A percentile compares a stretch with the other conserved stretches of the same genome.
phyloP scores from a whole-genome alignment of 208 protist species.

The Crithidia acanthocephali region DNA sequence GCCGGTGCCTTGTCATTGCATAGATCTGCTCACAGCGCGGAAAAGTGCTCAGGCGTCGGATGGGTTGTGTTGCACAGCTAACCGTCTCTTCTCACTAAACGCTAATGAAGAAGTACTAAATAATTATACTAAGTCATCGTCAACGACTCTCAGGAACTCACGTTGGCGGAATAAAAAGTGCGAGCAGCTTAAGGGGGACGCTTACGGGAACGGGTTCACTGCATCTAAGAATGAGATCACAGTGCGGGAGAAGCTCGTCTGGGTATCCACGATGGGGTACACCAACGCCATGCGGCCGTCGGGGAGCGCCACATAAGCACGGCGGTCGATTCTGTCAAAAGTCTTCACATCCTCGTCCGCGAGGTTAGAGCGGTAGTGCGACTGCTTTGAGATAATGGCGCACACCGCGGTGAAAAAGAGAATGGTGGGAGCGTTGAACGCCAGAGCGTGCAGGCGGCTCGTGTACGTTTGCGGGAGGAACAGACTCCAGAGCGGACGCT shows the following conservation, averaged over 20 bases:
- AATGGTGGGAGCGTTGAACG: conserved; percentile 68
- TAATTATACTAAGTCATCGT: conserved; percentile 22
- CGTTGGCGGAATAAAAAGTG: not conserved
- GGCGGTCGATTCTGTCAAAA: conserved; percentile 88
- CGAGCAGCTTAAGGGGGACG: not conserved
- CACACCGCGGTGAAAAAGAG: conserved; percentile 73
- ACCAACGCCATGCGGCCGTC: conserved; percentile 92
- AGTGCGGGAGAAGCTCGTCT: conserved; percentile 73
- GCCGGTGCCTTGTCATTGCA: too few relatives aligned
- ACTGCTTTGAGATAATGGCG: conserved; percentile 87
- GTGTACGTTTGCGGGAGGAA: conserved; percentile 78
- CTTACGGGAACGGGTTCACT: conserved; percentile 86
- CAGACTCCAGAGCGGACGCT: conserved; percentile 80
- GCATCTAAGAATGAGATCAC: conserved; percentile 86
- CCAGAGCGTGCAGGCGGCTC: conserved; percentile 68
- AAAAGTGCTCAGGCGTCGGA: too few relatives aligned
- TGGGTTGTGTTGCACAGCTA: not conserved
- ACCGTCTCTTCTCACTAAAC: conserved; percentile 7
- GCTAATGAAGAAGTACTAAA: conserved; percentile 20
- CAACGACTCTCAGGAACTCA: not conserved
- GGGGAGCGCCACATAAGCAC: conserved; percentile 89
- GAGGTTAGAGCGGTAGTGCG: conserved; percentile 82
- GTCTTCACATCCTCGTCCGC: conserved; percentile 82
- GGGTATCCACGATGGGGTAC: conserved; percentile 89
- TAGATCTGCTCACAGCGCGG: too few relatives aligned